These are phyloP conservation scores for Scorias spongiosa DNA, from an alignment of 2,329 filamentous ascomycete species.

Conservation along the genomic window DNA sequence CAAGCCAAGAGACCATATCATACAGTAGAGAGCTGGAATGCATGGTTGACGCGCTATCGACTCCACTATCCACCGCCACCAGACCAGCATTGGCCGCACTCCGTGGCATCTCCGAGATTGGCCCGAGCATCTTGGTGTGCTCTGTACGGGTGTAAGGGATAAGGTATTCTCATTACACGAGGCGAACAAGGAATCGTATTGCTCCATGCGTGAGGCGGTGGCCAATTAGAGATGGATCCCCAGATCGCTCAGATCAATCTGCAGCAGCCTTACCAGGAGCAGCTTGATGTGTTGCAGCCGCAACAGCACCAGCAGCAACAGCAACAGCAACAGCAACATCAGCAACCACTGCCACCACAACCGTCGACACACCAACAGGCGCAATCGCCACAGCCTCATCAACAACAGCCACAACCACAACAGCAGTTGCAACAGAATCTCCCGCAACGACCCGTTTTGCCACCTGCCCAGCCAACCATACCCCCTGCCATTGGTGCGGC, in stretches of 20 bases:
- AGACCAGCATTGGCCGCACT: too few relatives aligned
- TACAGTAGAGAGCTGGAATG: too few relatives aligned
- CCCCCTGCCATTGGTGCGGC: neutral
- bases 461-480: neutral
- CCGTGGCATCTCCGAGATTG: too few relatives aligned
- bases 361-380: neutral
- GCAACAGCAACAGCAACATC: too few relatives aligned
- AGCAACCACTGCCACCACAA: neutral
- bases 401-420: neutral
- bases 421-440: constrained; percentile 1
- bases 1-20: too few relatives aligned
- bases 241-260: neutral
- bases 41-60: too few relatives aligned
- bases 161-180: too few relatives aligned
- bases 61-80: too few relatives aligned
- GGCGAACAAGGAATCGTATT: too few relatives aligned
- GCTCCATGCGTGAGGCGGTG: too few relatives aligned
- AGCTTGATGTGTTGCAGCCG: neutral
- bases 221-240: neutral
- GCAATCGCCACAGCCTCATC: neutral
- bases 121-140: too few relatives aligned
- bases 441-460: neutral
- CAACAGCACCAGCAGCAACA: neutral
- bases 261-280: neutral
- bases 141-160: too few relatives aligned